phyloP scores from a whole-genome alignment of 1,284 basidiomycete species.

The Jaminaea rosea region DNA sequence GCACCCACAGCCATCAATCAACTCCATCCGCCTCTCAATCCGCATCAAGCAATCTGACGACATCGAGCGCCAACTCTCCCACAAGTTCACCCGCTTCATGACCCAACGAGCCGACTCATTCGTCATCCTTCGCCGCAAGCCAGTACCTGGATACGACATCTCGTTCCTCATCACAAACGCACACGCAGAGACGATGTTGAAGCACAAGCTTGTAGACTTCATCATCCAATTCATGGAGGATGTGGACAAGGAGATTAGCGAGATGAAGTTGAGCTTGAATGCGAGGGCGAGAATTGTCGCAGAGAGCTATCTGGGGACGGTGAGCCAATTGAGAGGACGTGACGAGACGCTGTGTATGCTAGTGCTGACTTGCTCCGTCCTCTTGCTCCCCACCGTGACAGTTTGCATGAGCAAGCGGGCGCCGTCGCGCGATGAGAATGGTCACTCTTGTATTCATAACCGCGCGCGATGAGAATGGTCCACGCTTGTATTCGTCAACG shows the following conservation, averaged over 20 bases:
- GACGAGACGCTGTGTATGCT: too few species aligned
- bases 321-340: too few species aligned
- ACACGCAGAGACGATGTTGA: conserved; percentile 93
- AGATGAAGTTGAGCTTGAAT: conserved; percentile 67
- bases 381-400: background rate
- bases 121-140: conserved; percentile 86
- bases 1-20: conserved; percentile 63
- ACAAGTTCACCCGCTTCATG: conserved; percentile 99
- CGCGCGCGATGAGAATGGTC: too few species aligned
- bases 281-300: conserved; percentile 94
- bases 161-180: conserved; percentile 97
- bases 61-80: conserved; percentile 90
- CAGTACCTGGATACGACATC: conserved; percentile 84
- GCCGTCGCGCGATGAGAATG: too few species aligned
- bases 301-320: conserved; percentile 51
- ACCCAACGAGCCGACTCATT: conserved; percentile 97
- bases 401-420: background rate
- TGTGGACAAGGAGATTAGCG: conserved; percentile 80
- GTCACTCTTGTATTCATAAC: too few species aligned
- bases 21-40: conserved; percentile 91
- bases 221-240: conserved; percentile 99
- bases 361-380: background rate
- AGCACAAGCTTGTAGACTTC: conserved; percentile 99
- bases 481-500: too few species aligned
- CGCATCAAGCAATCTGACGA: conserved; percentile 99